Conservation (phyloP, 1,139 yeast species). For the Pichia sp. region DNA sequence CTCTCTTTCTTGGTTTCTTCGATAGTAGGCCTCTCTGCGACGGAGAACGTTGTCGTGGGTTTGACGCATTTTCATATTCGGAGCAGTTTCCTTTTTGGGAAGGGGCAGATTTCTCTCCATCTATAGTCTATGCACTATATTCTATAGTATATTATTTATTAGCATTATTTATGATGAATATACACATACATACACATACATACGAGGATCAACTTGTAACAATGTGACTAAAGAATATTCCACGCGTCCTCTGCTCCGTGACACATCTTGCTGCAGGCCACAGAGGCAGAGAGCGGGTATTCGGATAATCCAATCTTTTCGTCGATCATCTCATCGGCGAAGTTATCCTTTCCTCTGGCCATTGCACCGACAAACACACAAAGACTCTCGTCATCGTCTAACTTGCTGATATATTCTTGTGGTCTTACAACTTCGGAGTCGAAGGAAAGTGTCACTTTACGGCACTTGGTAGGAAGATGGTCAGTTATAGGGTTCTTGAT, state of each 20-base stretch:
- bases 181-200: neutral
- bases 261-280: constrained; percentile 96
- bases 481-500: constrained; percentile 96
- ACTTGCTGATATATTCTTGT: constrained; percentile 77
- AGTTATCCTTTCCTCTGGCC: constrained; percentile 97
- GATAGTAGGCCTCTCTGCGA: neutral
- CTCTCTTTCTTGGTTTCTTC: neutral
- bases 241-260: constrained; percentile 99
- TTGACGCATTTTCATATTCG: neutral
- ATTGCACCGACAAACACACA: constrained; percentile 98
- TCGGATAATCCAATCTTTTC: constrained; percentile 95
- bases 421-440: constrained; percentile 87
- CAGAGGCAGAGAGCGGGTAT: constrained; percentile 94
- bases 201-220: neutral
- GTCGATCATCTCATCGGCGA: constrained; percentile 95
- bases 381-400: constrained; percentile 86
- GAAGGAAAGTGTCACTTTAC: constrained; percentile 87
- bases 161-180: neutral
- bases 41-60: neutral
- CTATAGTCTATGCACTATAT: neutral
- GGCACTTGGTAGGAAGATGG: constrained; percentile 93
- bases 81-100: neutral
- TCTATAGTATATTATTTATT: neutral
- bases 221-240: constrained; percentile 54
- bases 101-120: neutral